Conservation (phyloP, 345 rosid species). For the Viola odorata region DNA sequence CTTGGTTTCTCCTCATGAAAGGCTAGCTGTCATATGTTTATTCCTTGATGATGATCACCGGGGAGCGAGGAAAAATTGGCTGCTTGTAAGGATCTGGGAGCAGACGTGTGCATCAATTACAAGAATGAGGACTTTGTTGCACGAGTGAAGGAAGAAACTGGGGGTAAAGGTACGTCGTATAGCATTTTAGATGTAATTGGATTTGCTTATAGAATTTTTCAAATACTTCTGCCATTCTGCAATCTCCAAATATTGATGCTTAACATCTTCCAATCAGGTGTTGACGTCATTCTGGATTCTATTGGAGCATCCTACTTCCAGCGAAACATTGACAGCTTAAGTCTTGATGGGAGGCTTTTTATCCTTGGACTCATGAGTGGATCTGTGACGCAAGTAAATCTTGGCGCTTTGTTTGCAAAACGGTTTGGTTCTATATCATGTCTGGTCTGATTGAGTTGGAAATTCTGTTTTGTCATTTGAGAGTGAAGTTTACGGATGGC, state of each 20-base stretch:
- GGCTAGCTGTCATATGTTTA: not conserved
- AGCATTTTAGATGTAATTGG: not conserved
- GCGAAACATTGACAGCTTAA: slow-evolving; percentile 68
- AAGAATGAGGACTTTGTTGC: slow-evolving; percentile 83
- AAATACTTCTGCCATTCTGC: not conserved
- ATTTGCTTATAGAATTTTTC: not conserved
- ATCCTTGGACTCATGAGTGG: slow-evolving; percentile 73
- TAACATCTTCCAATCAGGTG: slow-evolving; percentile 41
- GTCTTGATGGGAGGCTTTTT: slow-evolving; percentile 79
- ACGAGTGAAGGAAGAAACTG: slow-evolving; percentile 72
- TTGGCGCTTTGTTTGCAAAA: slow-evolving; percentile 51
- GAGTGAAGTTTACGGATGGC: too few relatives aligned
- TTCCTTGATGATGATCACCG: slow-evolving; percentile 17
- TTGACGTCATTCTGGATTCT: slow-evolving; percentile 82
- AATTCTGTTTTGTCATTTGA: too few relatives aligned
- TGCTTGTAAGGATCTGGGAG: slow-evolving; percentile 82
- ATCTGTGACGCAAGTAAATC: slow-evolving; percentile 49
- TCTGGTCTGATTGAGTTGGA: too few relatives aligned
- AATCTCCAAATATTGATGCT: not conserved
- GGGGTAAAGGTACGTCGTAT: slow-evolving; percentile 58
- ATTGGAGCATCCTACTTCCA: slow-evolving; percentile 81
- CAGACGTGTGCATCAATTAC: slow-evolving; percentile 86
- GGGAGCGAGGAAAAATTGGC: slow-evolving; percentile 78
- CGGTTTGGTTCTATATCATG: too few relatives aligned
- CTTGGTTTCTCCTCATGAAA: not conserved